A percentile compares a stretch with the other conserved stretches of the same genome.
Evolutionary conservation across 768 basidiomycete species (phyloP).

Genomic region (Guyanaporus albipodus): DNA sequence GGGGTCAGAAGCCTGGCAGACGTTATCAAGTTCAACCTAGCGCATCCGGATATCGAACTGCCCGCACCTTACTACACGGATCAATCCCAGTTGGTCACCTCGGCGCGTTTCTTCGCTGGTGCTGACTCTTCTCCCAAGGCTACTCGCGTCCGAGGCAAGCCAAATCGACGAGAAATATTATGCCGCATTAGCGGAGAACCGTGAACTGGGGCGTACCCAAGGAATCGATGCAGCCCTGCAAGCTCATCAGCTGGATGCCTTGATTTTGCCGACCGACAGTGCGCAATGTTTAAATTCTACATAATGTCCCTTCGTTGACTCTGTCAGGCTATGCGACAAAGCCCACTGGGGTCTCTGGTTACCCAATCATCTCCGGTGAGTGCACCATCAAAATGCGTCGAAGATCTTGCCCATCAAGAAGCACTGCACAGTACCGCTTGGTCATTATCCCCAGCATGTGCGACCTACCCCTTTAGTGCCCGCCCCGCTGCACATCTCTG

Average conservation of each 20-base stretch:
- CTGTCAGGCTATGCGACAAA: slow-evolving; percentile 27
- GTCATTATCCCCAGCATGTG: slow-evolving; percentile 51
- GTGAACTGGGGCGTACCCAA: slow-evolving; percentile 46
- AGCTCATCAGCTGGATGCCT: slow-evolving; percentile 45
- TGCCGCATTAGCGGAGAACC: slow-evolving; percentile 42
- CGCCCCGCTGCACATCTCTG: slow-evolving; percentile 32
- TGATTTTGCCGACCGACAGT: slow-evolving; percentile 46
- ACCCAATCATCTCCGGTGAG: slow-evolving; percentile 61
- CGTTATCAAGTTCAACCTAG: slow-evolving; percentile 54
- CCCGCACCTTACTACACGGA: slow-evolving; percentile 33
- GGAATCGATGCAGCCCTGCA: slow-evolving; percentile 55
- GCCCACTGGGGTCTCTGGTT: slow-evolving; percentile 54
- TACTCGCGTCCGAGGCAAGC: slow-evolving; percentile 25
- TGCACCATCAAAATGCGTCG: background rate
- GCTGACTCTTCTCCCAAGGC: slow-evolving; percentile 13
- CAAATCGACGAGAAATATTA: slow-evolving; percentile 40
- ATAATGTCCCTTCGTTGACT: background rate
- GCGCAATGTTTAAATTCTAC: background rate
- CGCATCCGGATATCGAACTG: slow-evolving; percentile 46
- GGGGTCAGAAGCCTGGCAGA: slow-evolving; percentile 56
- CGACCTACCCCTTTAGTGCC: slow-evolving; percentile 38
- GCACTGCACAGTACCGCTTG: slow-evolving; percentile 45
- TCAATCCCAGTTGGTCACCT: slow-evolving; percentile 33
- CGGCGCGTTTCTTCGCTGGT: background rate
- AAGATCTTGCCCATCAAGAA: slow-evolving; percentile 4